Conservation (phyloP, 371 early-diverging fungal species). For the Haplosporangium sp. region DNA sequence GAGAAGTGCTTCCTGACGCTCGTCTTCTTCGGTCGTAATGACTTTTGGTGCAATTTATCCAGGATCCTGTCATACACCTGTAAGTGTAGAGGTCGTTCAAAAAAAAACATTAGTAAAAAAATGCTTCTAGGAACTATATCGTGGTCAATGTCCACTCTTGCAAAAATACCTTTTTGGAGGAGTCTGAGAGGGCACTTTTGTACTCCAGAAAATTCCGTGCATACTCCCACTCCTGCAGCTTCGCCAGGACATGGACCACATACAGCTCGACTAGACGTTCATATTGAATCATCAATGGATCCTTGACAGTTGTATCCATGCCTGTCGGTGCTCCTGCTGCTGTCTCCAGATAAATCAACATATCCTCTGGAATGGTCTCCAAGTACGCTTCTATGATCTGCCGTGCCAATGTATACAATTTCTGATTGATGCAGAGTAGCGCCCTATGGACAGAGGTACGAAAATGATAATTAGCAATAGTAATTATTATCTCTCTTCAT, state of each 20-base stretch:
- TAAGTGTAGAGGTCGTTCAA: no score
- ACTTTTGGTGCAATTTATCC: slow-evolving; percentile 41
- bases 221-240: slow-evolving; percentile 56
- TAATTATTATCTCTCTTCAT: background rate
- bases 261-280: slow-evolving; percentile 64
- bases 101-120: no score
- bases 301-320: slow-evolving; percentile 12
- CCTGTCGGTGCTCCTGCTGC: slow-evolving; percentile 34
- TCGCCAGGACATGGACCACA: slow-evolving; percentile 60
- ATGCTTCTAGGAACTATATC: no score
- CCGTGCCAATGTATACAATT: slow-evolving; percentile 33
- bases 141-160: no score
- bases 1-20: background rate
- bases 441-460: slow-evolving; percentile 9
- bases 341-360: slow-evolving; percentile 50
- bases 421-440: slow-evolving; percentile 46
- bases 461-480: no score
- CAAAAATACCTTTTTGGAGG: slow-evolving; percentile 54
- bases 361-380: slow-evolving; percentile 45
- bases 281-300: slow-evolving; percentile 54
- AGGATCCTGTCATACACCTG: slow-evolving; percentile 41
- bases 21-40: slow-evolving; percentile 38
- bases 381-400: slow-evolving; percentile 43
- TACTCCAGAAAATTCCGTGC: slow-evolving; percentile 57
- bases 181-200: slow-evolving; percentile 54